A percentile compares a stretch with the other conserved stretches of the same genome.
Evolutionary conservation across 306 rosid genomes (phyloP).

Genomic region (Pyrus betulifolia): DNA sequence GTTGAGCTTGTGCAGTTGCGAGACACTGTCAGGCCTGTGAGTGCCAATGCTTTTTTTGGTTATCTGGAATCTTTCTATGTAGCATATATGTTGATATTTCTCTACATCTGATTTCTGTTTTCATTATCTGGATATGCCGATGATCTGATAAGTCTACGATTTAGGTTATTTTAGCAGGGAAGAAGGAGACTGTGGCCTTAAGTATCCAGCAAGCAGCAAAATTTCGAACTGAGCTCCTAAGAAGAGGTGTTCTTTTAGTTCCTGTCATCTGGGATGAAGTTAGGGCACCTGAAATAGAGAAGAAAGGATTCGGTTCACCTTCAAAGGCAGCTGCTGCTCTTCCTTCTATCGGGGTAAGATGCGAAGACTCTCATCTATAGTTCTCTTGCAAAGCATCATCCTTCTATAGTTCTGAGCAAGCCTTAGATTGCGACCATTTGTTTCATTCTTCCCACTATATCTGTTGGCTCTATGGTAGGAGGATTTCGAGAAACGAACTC

Average conservation of each 20-base stretch:
- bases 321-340: conserved; percentile 59
- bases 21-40: conserved; percentile 84
- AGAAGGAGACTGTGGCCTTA: conserved; percentile 59
- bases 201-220: conserved; percentile 72
- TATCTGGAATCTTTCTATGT: background rate
- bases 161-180: conserved; percentile 94
- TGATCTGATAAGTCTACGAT: conserved; percentile 25
- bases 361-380: background rate
- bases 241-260: conserved; percentile 78
- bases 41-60: conserved; percentile 19
- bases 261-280: conserved; percentile 82
- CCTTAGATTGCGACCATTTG: conserved; percentile 3
- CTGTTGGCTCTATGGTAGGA: conserved; percentile 48
- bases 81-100: background rate
- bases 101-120: background rate
- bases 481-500: conserved; percentile 87
- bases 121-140: background rate
- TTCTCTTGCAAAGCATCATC: background rate
- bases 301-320: conserved; percentile 73
- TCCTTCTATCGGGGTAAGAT: conserved; percentile 84
- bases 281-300: conserved; percentile 51
- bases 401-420: background rate
- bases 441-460: conserved; percentile 17
- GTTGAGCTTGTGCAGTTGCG: conserved; percentile 97
- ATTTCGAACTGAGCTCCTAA: conserved; percentile 71